Percentiles rank a stretch among this genome's conserved stretches.
Conservation (phyloP, 1,284 basidiomycete species). For the Papiliotrema fonsecae region DNA sequence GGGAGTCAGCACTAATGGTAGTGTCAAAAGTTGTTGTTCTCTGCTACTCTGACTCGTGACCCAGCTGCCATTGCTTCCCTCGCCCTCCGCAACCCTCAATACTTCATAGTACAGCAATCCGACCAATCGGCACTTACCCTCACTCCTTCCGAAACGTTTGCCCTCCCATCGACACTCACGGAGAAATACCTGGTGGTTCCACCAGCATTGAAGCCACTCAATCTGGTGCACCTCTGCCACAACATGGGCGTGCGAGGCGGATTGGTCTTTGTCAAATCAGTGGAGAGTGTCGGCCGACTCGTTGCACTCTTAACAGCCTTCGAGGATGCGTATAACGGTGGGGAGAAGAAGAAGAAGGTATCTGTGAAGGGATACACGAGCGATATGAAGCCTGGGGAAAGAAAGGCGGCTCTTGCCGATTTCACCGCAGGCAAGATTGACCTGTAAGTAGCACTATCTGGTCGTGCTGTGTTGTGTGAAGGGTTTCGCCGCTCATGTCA, state of each 20-base stretch:
- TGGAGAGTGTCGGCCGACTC: conserved; percentile 81
- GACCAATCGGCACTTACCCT: conserved; percentile 30
- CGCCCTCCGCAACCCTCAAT: conserved; percentile 73
- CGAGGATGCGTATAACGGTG: conserved; percentile 58
- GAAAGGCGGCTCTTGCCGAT: conserved; percentile 69
- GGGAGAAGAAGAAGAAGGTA: conserved; percentile 42
- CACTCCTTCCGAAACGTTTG: conserved; percentile 60
- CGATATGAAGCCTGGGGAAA: conserved; percentile 69
- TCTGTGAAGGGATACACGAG: conserved; percentile 74
- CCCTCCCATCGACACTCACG: conserved; percentile 69
- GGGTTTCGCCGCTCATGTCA: conserved; percentile 37
- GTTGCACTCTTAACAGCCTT: conserved; percentile 80
- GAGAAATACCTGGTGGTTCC: conserved; percentile 83
- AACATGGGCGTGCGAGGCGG: conserved; percentile 47
- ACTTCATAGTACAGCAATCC: conserved; percentile 84
- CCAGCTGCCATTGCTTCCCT: conserved; percentile 85
- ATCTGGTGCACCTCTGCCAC: conserved; percentile 81
- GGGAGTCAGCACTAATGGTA: conserved; percentile 32
- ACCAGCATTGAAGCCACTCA: conserved; percentile 76
- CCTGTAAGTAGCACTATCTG: conserved; percentile 56
- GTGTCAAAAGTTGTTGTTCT: conserved; percentile 95
- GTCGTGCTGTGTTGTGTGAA: background rate
- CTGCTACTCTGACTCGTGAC: conserved; percentile 90
- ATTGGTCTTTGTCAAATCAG: conserved; percentile 91
- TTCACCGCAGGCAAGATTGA: conserved; percentile 80